Percentiles rank a stretch among this genome's conserved stretches.
These are phyloP conservation scores for Sclerotinia subarctica DNA, from an alignment of 2,329 filamentous ascomycete genomes.

Conservation along the genomic window DNA sequence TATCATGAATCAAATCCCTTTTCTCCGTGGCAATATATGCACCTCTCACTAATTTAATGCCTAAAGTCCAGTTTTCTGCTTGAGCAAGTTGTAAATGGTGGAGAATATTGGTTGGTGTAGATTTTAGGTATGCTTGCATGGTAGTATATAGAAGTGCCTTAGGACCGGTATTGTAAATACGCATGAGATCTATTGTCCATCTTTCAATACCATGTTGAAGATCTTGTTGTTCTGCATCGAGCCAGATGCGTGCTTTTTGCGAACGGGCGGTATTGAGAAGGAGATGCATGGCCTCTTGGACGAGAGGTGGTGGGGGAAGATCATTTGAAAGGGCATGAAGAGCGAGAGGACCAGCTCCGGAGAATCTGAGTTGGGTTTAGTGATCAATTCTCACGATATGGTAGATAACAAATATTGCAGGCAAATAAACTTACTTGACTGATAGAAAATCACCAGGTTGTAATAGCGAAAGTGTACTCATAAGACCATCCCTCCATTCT, in stretches of 20 bases:
- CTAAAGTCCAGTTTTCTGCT: conserved; percentile 48
- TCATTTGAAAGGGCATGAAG: conserved; percentile 43
- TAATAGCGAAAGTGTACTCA: conserved; percentile 52
- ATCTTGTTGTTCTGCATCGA: conserved; percentile 54
- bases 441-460: conserved; percentile 50
- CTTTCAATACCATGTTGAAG: conserved; percentile 50
- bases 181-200: conserved; percentile 53
- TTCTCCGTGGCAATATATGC: conserved; percentile 51
- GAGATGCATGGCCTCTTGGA: conserved; percentile 43
- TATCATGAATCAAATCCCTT: conserved; percentile 45
- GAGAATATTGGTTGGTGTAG: conserved; percentile 45
- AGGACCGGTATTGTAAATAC: conserved; percentile 47
- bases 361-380: conserved; percentile 40
- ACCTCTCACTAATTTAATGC: conserved; percentile 52
- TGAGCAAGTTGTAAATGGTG: conserved; percentile 46
- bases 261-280: conserved; percentile 24
- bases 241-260: conserved; percentile 44
- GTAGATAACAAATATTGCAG: background rate
- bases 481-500: conserved; percentile 50
- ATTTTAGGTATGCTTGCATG: conserved; percentile 52
- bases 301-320: conserved; percentile 43
- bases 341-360: conserved; percentile 47
- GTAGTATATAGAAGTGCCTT: conserved; percentile 48
- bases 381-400: background rate
- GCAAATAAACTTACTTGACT: conserved; percentile 44